Percentiles rank a stretch among this genome's conserved stretches.
phyloP scores from a whole-genome alignment of 257 asterid genomes.

The Nicotiana benthamiana region DNA sequence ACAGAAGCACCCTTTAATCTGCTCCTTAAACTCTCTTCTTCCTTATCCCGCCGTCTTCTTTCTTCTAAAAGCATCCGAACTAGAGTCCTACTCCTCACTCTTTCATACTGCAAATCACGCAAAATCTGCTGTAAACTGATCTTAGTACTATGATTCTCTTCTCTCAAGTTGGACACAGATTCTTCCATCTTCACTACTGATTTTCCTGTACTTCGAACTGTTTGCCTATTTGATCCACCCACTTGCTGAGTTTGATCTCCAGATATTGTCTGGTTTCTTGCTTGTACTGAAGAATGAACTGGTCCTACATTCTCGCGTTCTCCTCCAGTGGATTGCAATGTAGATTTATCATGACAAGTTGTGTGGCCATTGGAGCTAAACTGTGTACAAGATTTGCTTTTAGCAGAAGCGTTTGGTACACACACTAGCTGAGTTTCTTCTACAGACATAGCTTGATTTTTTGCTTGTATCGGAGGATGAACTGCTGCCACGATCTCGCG shows the following conservation, averaged over 20 bases:
- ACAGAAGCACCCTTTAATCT: conserved; percentile 42
- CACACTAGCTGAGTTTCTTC: conserved; percentile 1
- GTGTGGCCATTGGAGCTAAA: not conserved
- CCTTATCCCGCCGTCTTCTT: conserved; percentile 31
- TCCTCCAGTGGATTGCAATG: not conserved
- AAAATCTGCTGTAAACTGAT: conserved; percentile 25
- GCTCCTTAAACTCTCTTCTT: conserved; percentile 40
- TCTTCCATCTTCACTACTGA: conserved; percentile 16
- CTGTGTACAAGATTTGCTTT: not conserved
- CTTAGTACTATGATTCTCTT: conserved; percentile 22
- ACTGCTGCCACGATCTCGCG: not conserved
- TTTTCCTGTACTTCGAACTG: conserved; percentile 3
- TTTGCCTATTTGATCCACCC: conserved; percentile 2
- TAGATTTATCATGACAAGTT: not conserved
- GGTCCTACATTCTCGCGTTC: conserved; percentile 2
- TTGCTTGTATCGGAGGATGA: conserved; percentile 6
- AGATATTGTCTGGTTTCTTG: conserved; percentile 3
- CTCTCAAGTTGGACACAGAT: conserved; percentile 19
- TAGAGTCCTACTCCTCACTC: conserved; percentile 22
- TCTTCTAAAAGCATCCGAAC: conserved; percentile 30
- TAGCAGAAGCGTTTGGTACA: not conserved
- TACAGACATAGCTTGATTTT: not conserved
- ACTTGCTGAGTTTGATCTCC: conserved; percentile 9
- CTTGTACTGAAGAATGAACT: conserved; percentile 7
- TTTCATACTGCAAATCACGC: conserved; percentile 25